These are phyloP conservation scores for Trypanosoma lewisi DNA, from an alignment of 208 protist species.

Conservation along the genomic window DNA sequence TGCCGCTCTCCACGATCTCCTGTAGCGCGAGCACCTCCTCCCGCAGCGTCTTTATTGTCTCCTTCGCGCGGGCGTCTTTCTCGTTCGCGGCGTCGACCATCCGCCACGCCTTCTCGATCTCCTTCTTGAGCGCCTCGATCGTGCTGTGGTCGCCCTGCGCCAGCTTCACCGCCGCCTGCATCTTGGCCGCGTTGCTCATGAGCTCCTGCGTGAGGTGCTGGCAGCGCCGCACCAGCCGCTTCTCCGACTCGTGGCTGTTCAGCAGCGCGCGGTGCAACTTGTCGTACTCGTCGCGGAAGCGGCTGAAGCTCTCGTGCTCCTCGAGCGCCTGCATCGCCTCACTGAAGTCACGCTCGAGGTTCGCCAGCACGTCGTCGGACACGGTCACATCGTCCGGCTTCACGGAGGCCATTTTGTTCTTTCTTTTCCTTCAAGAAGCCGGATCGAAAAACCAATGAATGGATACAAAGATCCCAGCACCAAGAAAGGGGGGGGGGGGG, in stretches of 20 bases:
- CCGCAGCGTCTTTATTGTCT: slow-evolving; percentile 95
- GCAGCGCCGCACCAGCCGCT: slow-evolving; percentile 94
- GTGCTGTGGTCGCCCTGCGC: slow-evolving; percentile 97
- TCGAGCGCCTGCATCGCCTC: slow-evolving; percentile 93
- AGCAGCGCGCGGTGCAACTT: slow-evolving; percentile 95
- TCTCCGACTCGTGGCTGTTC: slow-evolving; percentile 97
- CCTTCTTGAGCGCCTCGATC: slow-evolving; percentile 95
- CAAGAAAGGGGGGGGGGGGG: not conserved
- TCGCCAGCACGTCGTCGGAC: slow-evolving; percentile 71
- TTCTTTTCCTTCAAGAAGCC: not conserved
- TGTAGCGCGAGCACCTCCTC: slow-evolving; percentile 93
- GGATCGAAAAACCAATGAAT: not conserved
- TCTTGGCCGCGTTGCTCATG: slow-evolving; percentile 96
- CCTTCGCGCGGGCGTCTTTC: slow-evolving; percentile 95
- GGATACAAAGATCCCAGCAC: not conserved
- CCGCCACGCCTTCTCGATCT: slow-evolving; percentile 97
- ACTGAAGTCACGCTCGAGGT: slow-evolving; percentile 94
- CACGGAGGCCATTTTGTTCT: not conserved
- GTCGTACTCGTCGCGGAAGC: slow-evolving; percentile 97
- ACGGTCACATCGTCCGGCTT: slow-evolving; percentile 60
- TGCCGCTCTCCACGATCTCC: slow-evolving; percentile 92
- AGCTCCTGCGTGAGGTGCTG: slow-evolving; percentile 96
- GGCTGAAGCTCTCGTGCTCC: slow-evolving; percentile 91
- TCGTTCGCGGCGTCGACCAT: slow-evolving; percentile 97
- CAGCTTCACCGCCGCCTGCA: slow-evolving; percentile 96